Conservation (phyloP, 495 filamentous ascomycete genomes). For the Saxophila tyrrhenica region DNA sequence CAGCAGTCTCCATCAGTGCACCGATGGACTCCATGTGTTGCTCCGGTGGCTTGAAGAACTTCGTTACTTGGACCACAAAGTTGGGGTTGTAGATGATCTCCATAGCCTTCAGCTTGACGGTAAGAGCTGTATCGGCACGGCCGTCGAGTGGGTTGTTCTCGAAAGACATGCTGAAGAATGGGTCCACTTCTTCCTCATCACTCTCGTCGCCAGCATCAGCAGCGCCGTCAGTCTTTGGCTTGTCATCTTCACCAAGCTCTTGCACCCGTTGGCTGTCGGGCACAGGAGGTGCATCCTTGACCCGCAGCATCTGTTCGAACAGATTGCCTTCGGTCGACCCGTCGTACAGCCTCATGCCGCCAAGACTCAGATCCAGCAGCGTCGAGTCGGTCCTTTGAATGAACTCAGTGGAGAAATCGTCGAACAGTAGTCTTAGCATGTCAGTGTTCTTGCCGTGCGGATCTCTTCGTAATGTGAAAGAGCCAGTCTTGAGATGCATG, state of each 20-base stretch:
- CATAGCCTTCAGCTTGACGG: slow-evolving; percentile 83
- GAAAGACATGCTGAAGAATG: slow-evolving; percentile 80
- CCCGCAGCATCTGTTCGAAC: slow-evolving; percentile 84
- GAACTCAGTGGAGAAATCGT: slow-evolving; percentile 80
- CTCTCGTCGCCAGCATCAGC: slow-evolving; percentile 29
- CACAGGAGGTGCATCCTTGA: slow-evolving; percentile 68
- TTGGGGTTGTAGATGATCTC: slow-evolving; percentile 95
- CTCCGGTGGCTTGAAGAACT: slow-evolving; percentile 92
- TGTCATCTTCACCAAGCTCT: slow-evolving; percentile 39
- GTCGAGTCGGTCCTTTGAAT: slow-evolving; percentile 83
- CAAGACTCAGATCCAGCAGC: slow-evolving; percentile 75
- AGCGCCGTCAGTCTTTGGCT: slow-evolving; percentile 7
- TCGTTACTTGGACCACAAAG: slow-evolving; percentile 76
- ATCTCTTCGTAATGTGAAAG: slow-evolving; percentile 82
- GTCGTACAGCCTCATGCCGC: slow-evolving; percentile 87
- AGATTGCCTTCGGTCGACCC: slow-evolving; percentile 84
- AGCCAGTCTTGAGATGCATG: slow-evolving; percentile 77
- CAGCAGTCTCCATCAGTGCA: slow-evolving; percentile 85
- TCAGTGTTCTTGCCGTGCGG: slow-evolving; percentile 70
- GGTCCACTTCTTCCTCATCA: slow-evolving; percentile 39
- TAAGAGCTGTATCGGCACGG: slow-evolving; percentile 79
- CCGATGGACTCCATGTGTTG: slow-evolving; percentile 96
- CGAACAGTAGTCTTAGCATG: slow-evolving; percentile 81
- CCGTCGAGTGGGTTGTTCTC: slow-evolving; percentile 93
- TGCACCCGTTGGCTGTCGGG: slow-evolving; percentile 42